Conservation (phyloP, 805 yeast species). For the Cyberlindnera mrakii region DNA sequence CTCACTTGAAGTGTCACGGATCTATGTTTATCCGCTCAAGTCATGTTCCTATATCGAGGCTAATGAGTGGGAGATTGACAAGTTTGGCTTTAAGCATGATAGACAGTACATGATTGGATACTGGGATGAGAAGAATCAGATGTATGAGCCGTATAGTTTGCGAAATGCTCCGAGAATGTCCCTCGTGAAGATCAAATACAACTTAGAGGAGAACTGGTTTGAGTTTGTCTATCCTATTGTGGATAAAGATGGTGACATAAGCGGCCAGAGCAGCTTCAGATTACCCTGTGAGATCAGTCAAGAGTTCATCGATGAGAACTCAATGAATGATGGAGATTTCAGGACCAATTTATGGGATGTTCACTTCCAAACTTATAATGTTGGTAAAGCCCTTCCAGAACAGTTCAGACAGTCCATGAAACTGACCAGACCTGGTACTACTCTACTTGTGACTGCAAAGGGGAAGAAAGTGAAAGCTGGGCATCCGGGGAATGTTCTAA, state of each 20-base stretch:
- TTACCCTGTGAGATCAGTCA: constrained; percentile 15
- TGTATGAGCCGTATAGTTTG: constrained; percentile 13
- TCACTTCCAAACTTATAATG: constrained; percentile 10
- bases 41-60: constrained; percentile 10
- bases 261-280: constrained; percentile 7
- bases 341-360: constrained; percentile 17
- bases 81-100: constrained; percentile 18
- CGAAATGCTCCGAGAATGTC: constrained; percentile 13
- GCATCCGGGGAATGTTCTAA: constrained; percentile 10
- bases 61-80: constrained; percentile 16
- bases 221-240: constrained; percentile 16
- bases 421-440: constrained; percentile 11
- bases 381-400: constrained; percentile 17
- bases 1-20: constrained; percentile 7
- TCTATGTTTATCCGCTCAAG: constrained; percentile 17
- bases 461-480: constrained; percentile 15
- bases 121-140: constrained; percentile 12
- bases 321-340: constrained; percentile 1
- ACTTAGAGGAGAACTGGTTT: constrained; percentile 16
- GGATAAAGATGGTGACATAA: constrained; percentile 3
- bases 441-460: constrained; percentile 13
- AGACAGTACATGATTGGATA: constrained; percentile 18
- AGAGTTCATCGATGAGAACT: constrained; percentile 12
- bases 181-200: constrained; percentile 9
- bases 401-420: constrained; percentile 15